Evolutionary conservation across 441 rosid species (phyloP), one percentile per base, ranked within the genome.

Genomic region (Arabidopsis lyrata): DNA sequence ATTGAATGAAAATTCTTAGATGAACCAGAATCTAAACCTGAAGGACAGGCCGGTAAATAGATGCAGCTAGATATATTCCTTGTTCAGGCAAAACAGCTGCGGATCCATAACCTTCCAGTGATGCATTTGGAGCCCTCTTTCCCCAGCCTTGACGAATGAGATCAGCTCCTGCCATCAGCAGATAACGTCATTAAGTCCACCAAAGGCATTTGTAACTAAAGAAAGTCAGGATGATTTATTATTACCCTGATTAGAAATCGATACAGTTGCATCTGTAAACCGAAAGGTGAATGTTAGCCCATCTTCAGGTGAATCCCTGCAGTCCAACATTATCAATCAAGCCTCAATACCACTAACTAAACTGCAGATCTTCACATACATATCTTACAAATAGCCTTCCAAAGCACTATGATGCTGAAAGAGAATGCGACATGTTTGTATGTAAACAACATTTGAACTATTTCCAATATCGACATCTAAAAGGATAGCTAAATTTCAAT

Each of bases 51-150:
- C 99, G 89, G 80, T 95, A 93, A 63, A 91, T 70, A 66, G 98
- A 90, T 68, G 99, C 99, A 22, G 94, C 97, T 57, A 95, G 88
- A 83, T 93, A 95, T 80, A 95, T 90, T 80, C 99, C 99, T 84
- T 87, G 98, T 83, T 95, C 98, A 75, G 98, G 98, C 82, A 93
- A 86, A 81, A 95, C 86, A 74, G 99, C 81, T 36, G 97, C 92
- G 83, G 98, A 90, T 20, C 99, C 99, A 80, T 93, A 95, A 77
- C 97, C 97, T 90, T 95, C 97, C 81, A 93, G 95, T 63, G 82
- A 80, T 39, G 85, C 90, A 87, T 86, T 88, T 55, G 96, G 72
- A 73, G 90, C 87, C 82, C 83, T 95, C 85, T 86, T 86, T 76
- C 75, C 91, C 99, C 99, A 95, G 64, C 98, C 97, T 87, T 87